Evolutionary conservation across 78 protist genomes (phyloP), one percentile per base, ranked within the genome.

Genomic region (Emiliania huxleyi): DNA sequence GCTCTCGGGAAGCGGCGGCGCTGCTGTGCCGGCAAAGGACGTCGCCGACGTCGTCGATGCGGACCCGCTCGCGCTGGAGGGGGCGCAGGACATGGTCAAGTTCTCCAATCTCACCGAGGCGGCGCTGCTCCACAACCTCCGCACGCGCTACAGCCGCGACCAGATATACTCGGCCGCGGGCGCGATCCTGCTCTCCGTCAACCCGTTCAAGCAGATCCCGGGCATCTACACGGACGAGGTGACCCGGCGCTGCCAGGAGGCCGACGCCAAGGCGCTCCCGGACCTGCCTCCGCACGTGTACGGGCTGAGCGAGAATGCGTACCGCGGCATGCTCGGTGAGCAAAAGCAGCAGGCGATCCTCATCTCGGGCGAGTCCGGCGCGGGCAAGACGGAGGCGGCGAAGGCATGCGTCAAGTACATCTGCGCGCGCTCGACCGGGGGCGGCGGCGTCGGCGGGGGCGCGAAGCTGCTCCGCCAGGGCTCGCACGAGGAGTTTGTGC

Each of bases 301-400:
- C 92, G 83, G 75, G 44, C 93, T 97, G 8, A 94, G 97, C 38
- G 96, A 96, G 37, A 92, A 92, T 23, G 96, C 97, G 25, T 97
- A 93, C 91, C 56, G 55, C 22, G 69, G 45, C 26, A 87, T 94
- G 95, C 94, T 35, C 29, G 8, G 2, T 46, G 89, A 81, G 56
- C 89, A 44, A 40, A 21, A 44, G 89, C 49, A 11, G 89, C 94
- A 95, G 71, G 90, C 94, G 55, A 94, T 96, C 18, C 94, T 98
- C 79, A 97, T 96, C 88, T 94, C 96, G 5, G 98, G 98, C 42
- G 98, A 98, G 92, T 93, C 96, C 0, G 99, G 98, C 38, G 97
- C 99, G 8, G 99, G 99, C 29, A 98, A 98, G 94, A 97, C 97
- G 1, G 97, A 96, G 79, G 90, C 94, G 26, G 87, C 91, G 35